Percentiles rank a stretch among this genome's conserved stretches.
These are phyloP conservation scores for Rhizodiscina lignyota DNA, from an alignment of 495 filamentous ascomycete genomes.

Conservation along the genomic window DNA sequence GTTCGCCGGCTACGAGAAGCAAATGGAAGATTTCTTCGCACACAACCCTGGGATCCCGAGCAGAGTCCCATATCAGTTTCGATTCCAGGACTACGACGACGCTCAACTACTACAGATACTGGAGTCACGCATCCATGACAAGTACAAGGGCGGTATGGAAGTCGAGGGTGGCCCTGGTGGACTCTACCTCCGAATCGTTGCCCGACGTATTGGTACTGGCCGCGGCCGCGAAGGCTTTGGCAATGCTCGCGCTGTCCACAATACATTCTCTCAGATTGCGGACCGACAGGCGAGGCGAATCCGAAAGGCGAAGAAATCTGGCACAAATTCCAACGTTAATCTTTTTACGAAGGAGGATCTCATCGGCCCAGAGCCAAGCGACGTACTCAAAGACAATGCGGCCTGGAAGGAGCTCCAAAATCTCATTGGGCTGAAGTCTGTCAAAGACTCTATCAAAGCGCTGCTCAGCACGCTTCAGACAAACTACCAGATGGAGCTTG, in stretches of 20 bases:
- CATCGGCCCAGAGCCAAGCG: slow-evolving; percentile 47
- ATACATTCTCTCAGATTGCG: slow-evolving; percentile 33
- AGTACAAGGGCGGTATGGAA: slow-evolving; percentile 35
- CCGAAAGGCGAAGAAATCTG: slow-evolving; percentile 19
- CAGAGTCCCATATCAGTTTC: slow-evolving; percentile 47
- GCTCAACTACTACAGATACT: slow-evolving; percentile 44
- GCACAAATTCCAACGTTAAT: slow-evolving; percentile 15
- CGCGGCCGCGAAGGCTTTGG: slow-evolving; percentile 54
- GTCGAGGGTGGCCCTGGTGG: slow-evolving; percentile 42
- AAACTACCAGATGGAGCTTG: slow-evolving; percentile 47
- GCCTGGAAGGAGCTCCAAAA: slow-evolving; percentile 44
- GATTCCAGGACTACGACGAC: slow-evolving; percentile 57
- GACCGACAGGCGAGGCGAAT: slow-evolving; percentile 44
- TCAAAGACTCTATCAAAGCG: slow-evolving; percentile 42
- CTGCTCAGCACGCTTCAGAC: slow-evolving; percentile 40
- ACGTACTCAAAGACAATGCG: slow-evolving; percentile 27
- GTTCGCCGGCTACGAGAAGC: slow-evolving; percentile 56
- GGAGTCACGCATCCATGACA: slow-evolving; percentile 26
- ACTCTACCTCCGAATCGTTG: slow-evolving; percentile 47
- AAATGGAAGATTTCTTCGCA: slow-evolving; percentile 67
- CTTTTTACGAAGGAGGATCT: slow-evolving; percentile 17
- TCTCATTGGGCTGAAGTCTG: slow-evolving; percentile 41
- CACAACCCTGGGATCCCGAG: slow-evolving; percentile 64
- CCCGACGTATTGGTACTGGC: slow-evolving; percentile 40
- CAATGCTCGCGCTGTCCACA: slow-evolving; percentile 55